Evolutionary conservation across 2,329 filamentous ascomycete genomes (phyloP).

Genomic region (Balansia obtecta): DNA sequence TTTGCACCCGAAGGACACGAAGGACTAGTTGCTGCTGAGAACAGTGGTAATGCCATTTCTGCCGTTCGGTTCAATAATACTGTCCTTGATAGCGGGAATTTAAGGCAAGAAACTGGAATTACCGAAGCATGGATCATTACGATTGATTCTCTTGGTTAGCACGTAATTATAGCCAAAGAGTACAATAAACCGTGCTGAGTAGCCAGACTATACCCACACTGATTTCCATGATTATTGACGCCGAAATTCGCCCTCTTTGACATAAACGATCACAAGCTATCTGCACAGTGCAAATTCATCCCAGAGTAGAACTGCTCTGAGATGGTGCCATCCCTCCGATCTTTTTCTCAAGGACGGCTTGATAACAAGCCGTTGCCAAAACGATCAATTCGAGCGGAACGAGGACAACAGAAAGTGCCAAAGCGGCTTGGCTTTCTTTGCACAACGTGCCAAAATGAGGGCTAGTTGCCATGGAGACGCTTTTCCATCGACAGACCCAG

Average conservation of each 20-base stretch:
- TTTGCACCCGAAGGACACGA: background rate
- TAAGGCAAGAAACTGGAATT: background rate
- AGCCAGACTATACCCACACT: background rate
- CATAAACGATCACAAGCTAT: too few species aligned
- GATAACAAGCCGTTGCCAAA: constrained; percentile 32
- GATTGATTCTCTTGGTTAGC: background rate
- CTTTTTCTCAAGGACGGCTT: constrained; percentile 32
- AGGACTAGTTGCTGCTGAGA: constrained; percentile 16
- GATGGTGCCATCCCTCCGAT: constrained; percentile 17
- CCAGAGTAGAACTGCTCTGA: constrained; percentile 18
- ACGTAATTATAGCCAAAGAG: background rate
- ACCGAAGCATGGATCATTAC: background rate
- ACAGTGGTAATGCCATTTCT: background rate
- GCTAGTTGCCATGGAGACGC: constrained; percentile 35
- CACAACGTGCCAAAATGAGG: constrained; percentile 47
- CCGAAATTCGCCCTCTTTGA: background rate
- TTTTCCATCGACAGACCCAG: constrained; percentile 50
- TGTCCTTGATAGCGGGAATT: background rate
- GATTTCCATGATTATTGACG: background rate
- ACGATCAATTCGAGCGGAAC: constrained; percentile 42
- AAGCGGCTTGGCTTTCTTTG: constrained; percentile 38
- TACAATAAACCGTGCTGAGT: background rate
- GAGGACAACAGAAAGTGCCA: constrained; percentile 42
- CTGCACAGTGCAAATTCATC: constrained; percentile 4
- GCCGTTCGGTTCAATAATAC: background rate